Evolutionary conservation across 2,329 filamentous ascomycete genomes (phyloP), one percentile per base, ranked within the genome.

Genomic region (Diaporthe destruens): DNA sequence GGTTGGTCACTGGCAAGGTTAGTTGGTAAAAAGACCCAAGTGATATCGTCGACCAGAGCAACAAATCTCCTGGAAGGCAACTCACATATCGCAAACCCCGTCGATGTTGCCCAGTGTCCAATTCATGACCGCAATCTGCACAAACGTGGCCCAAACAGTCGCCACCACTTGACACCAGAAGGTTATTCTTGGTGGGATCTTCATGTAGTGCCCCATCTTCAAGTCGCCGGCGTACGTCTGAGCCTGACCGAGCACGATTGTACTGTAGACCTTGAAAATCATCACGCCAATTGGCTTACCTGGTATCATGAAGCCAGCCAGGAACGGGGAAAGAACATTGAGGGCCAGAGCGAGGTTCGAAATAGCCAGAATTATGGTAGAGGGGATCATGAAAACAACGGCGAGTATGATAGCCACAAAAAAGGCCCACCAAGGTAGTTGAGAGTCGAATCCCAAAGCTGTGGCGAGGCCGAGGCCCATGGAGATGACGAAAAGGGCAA

Each of bases 281-380:
- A 89, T 89, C 77, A 88, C 85, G 3, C 84, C 87, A 70, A 89
- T 84, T 0, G 87, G 87, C 8, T 81, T 80, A 1, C 88, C 90
- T 0, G 89, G 89, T 71, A 88, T 85, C 80, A 91, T 87, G 77
- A 90, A 91, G 1, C 88, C 88, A 7, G 88, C 85, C 32, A 90
- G 82, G 75, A 88, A 87, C 61, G 87, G 85, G 0, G 86, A 85
- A 42, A 89, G 80, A 44, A 89, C 86, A 65, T 89, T 89, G 20
- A 89, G 77, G 0, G 85, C 85, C 23, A 88, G 79, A 51, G 81
- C 76, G 18, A 88, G 84, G 76, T 88, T 89, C 20, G 87, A 88
- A 16, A 87, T 84, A 2, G 84, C 87, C 74, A 86, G 78, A 12
- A 88, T 79, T 65, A 87, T 85, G 42, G 80, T 80, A 18, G 81